These are phyloP conservation scores for Artemisia annua DNA, from an alignment of 129 eudicot genomes.

Conservation along the genomic window DNA sequence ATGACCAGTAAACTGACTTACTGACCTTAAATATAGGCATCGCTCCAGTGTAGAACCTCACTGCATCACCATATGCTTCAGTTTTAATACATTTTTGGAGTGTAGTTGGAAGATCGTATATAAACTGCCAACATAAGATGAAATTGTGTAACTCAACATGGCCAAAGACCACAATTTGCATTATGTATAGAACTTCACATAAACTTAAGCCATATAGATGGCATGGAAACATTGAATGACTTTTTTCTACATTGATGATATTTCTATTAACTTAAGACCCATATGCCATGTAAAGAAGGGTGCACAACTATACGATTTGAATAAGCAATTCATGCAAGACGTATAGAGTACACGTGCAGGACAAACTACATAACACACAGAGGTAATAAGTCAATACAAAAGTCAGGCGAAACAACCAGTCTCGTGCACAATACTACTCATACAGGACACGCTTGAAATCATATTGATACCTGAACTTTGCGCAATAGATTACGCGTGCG, in stretches of 20 bases:
- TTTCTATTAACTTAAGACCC: neutral
- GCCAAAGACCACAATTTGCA: constrained; percentile 33
- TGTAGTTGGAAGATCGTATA: constrained; percentile 91
- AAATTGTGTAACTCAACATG: constrained; percentile 43
- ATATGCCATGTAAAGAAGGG: too few species aligned
- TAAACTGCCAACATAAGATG: constrained; percentile 72
- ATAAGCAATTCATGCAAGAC: neutral
- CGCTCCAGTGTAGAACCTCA: constrained; percentile 94
- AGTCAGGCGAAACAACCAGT: constrained; percentile 5
- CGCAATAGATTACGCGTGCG: constrained; percentile 89
- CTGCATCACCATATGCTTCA: constrained; percentile 96
- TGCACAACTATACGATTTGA: too few species aligned
- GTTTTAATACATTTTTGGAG: constrained; percentile 90
- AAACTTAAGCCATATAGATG: constrained; percentile 12
- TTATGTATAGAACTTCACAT: constrained; percentile 18
- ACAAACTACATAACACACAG: constrained; percentile 9
- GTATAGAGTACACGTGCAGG: neutral
- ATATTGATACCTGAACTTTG: constrained; percentile 82
- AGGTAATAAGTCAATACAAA: neutral
- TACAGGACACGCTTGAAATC: constrained; percentile 9
- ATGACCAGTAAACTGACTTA: constrained; percentile 1
- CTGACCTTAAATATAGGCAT: constrained; percentile 92
- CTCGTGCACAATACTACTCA: neutral
- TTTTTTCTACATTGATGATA: constrained; percentile 2
- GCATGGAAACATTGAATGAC: constrained; percentile 2